Percentiles rank a stretch among this genome's conserved stretches.
These are phyloP conservation scores for Acacia acuminata DNA, from an alignment of 306 rosid species.

Conservation along the genomic window DNA sequence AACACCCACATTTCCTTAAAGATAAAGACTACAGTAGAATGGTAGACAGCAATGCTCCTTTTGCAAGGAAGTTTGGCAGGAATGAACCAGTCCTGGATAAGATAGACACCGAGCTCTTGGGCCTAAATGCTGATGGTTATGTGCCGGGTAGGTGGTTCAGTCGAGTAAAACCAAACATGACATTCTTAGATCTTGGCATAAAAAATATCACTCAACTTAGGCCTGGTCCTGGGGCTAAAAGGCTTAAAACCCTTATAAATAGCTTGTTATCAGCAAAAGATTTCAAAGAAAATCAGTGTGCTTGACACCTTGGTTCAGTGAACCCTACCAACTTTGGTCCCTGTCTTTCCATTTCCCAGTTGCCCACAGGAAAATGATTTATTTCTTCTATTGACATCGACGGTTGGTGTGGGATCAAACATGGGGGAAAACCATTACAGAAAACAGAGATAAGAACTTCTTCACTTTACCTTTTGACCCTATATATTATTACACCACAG, in stretches of 20 bases:
- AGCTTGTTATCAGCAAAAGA: constrained; percentile 62
- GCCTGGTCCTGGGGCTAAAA: constrained; percentile 71
- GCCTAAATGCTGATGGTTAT: constrained; percentile 55
- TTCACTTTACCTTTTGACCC: not conserved
- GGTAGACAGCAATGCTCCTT: constrained; percentile 77
- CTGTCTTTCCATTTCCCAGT: constrained; percentile 18
- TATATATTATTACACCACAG: not conserved
- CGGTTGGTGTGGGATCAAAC: constrained; percentile 29
- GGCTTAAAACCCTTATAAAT: constrained; percentile 53
- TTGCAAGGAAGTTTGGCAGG: constrained; percentile 71
- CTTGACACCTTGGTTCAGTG: constrained; percentile 35
- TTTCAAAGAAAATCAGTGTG: constrained; percentile 57
- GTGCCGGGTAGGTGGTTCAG: constrained; percentile 64
- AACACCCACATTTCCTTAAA: constrained; percentile 75
- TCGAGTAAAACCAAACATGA: constrained; percentile 33
- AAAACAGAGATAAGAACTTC: constrained; percentile 32
- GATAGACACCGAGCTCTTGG: constrained; percentile 62
- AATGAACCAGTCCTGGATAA: constrained; percentile 53
- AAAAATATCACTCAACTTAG: constrained; percentile 52
- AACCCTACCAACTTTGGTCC: constrained; percentile 11
- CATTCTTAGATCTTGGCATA: constrained; percentile 24
- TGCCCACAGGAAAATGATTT: constrained; percentile 24
- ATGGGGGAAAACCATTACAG: constrained; percentile 22
- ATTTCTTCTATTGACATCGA: constrained; percentile 17
- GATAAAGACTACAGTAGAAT: constrained; percentile 49